Conservation (phyloP, 805 yeast genomes). For the Candida rishiriensis region DNA sequence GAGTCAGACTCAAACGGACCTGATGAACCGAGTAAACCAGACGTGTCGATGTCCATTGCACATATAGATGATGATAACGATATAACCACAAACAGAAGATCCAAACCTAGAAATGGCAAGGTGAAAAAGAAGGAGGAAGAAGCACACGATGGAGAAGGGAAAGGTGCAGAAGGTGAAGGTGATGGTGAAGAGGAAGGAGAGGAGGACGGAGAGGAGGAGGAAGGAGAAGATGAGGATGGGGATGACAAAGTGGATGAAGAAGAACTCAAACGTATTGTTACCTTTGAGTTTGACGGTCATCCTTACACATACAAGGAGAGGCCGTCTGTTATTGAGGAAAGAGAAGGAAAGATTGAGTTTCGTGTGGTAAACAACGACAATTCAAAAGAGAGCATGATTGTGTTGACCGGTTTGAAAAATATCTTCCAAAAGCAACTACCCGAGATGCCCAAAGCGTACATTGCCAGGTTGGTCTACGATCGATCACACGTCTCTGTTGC, state of each 20-base stretch:
- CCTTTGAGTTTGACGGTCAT: conserved; percentile 70
- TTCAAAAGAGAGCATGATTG: conserved; percentile 79
- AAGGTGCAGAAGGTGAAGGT: conserved; percentile 4
- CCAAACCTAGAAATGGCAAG: too few relatives aligned
- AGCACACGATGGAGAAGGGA: too few relatives aligned
- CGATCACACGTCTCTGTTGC: conserved; percentile 94
- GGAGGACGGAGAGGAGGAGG: conserved; percentile 20
- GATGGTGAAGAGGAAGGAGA: conserved; percentile 18
- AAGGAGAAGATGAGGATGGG: conserved; percentile 24
- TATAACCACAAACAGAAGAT: too few relatives aligned
- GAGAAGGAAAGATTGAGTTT: conserved; percentile 89
- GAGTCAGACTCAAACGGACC: too few relatives aligned
- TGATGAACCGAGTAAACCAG: too few relatives aligned
- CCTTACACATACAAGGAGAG: conserved; percentile 83
- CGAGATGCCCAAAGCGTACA: conserved; percentile 97
- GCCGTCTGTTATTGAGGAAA: conserved; percentile 91
- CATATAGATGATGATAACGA: too few relatives aligned
- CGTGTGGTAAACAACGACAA: conserved; percentile 96
- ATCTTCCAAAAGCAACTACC: conserved; percentile 97
- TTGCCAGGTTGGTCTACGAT: conserved; percentile 90
- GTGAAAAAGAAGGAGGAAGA: not conserved
- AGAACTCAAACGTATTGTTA: conserved; percentile 38
- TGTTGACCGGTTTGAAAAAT: conserved; percentile 90
- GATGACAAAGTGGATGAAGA: conserved; percentile 33
- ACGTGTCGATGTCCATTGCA: too few relatives aligned